A percentile compares a stretch with the other conserved stretches of the same genome.
Conservation (phyloP, 129 eudicot genomes). For the Smallanthus sonchifolius region DNA sequence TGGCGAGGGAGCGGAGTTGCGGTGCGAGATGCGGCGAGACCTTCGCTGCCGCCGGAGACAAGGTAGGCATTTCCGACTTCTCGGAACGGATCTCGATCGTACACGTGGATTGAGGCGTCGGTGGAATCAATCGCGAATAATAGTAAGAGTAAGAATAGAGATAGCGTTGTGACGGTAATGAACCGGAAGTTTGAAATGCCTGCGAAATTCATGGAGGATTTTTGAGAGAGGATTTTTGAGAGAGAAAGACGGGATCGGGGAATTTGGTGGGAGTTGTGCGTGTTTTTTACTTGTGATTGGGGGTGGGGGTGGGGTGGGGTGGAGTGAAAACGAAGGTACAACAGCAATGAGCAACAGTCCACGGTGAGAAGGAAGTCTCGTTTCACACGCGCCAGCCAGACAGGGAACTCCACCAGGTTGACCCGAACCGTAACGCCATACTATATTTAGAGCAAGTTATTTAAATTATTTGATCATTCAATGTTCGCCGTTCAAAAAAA, state of each 20-base stretch:
- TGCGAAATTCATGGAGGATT: conserved; percentile 50
- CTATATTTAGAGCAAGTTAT: no score
- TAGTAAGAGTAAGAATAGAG: conserved; percentile 1
- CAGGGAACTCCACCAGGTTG: no score
- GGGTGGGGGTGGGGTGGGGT: background rate
- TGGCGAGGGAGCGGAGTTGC: conserved; percentile 27
- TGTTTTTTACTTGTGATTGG: background rate
- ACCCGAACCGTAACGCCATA: no score
- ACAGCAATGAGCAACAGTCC: conserved; percentile 7
- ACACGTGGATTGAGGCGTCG: conserved; percentile 77
- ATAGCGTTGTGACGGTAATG: conserved; percentile 14
- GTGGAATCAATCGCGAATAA: conserved; percentile 39
- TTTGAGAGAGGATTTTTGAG: conserved; percentile 16
- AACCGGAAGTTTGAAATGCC: conserved; percentile 20
- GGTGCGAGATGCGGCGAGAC: conserved; percentile 56
- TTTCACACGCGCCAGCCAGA: no score
- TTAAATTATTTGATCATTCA: no score
- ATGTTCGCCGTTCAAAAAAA: no score
- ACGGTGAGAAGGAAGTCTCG: no score
- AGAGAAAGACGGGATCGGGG: conserved; percentile 43
- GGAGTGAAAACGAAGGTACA: conserved; percentile 30
- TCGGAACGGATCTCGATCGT: conserved; percentile 71
- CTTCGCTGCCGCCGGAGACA: conserved; percentile 97
- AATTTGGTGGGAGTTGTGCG: conserved; percentile 34
- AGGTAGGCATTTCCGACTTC: conserved; percentile 96